phyloP scores from a whole-genome alignment of 2,329 filamentous ascomycete genomes.

The Sclerotinia borealis region DNA sequence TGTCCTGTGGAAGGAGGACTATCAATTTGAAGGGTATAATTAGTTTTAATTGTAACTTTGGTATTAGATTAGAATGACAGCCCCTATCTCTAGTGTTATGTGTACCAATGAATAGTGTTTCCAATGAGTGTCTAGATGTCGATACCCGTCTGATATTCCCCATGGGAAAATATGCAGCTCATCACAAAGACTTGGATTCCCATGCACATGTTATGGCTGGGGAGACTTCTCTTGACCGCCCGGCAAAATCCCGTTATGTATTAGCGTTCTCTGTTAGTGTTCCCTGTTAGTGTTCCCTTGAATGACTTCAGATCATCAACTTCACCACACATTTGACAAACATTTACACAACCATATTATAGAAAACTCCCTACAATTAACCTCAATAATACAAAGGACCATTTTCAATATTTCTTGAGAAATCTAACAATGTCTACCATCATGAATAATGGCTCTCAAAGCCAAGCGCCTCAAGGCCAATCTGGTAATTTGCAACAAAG shows the following conservation, averaged over 20 bases:
- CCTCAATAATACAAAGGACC: neutral
- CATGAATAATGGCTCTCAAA: constrained; percentile 28
- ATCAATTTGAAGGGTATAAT: too few species aligned
- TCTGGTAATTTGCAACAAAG: constrained; percentile 17
- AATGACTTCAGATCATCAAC: neutral
- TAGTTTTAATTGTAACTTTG: too few species aligned
- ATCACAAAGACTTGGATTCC: neutral
- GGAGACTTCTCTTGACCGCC: neutral
- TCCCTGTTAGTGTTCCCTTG: too few species aligned
- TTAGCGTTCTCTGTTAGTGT: too few species aligned
- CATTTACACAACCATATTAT: neutral
- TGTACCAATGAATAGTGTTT: neutral
- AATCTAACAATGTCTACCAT: neutral
- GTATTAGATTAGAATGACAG: neutral
- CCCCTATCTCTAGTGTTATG: too few species aligned
- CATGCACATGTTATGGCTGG: neutral
- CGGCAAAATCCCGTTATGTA: neutral
- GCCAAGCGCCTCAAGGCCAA: constrained; percentile 22
- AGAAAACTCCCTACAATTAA: neutral
- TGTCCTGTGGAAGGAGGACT: too few species aligned
- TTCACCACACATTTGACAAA: neutral
- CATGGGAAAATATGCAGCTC: neutral
- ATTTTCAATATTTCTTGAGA: neutral
- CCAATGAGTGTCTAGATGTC: neutral
- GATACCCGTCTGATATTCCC: neutral